A percentile compares a stretch with the other conserved stretches of the same genome.
Evolutionary conservation across 176 grass and related monocot genomes (phyloP).

Genomic region (Rhipidocladum racemiflorum): DNA sequence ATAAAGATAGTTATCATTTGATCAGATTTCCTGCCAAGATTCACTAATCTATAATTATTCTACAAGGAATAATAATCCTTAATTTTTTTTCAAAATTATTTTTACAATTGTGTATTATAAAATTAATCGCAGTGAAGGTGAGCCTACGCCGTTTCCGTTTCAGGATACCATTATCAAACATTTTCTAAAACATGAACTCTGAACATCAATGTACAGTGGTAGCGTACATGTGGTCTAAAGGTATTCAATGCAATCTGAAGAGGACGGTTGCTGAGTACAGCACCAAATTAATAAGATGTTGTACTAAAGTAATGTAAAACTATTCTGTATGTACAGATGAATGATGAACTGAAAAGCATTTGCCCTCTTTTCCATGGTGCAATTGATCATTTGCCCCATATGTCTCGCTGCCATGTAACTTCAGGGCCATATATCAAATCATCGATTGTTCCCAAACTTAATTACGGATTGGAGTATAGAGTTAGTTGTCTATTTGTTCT

Average conservation of each 20-base stretch:
- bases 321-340: background rate
- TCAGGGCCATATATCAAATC: too few species aligned
- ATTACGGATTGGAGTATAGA: background rate
- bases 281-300: constrained; percentile 23
- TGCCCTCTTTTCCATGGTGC: too few species aligned
- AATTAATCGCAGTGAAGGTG: background rate
- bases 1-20: background rate
- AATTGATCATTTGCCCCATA: too few species aligned
- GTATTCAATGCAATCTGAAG: constrained; percentile 27
- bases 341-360: constrained; percentile 4
- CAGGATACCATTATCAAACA: constrained; percentile 1
- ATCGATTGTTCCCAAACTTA: too few species aligned
- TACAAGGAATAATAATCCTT: too few species aligned
- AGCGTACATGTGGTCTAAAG: constrained; percentile 22
- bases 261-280: constrained; percentile 16
- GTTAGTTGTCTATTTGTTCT: background rate
- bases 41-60: background rate
- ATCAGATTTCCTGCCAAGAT: background rate
- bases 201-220: constrained; percentile 12
- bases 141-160: background rate
- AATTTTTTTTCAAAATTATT: background rate
- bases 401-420: too few species aligned
- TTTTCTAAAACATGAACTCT: constrained; percentile 15
- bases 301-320: constrained; percentile 9
- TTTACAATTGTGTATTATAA: background rate